Evolutionary conservation across 345 rosid genomes (phyloP), one percentile per base, ranked within the genome.

Genomic region (Eucalyptus camaldulensis): DNA sequence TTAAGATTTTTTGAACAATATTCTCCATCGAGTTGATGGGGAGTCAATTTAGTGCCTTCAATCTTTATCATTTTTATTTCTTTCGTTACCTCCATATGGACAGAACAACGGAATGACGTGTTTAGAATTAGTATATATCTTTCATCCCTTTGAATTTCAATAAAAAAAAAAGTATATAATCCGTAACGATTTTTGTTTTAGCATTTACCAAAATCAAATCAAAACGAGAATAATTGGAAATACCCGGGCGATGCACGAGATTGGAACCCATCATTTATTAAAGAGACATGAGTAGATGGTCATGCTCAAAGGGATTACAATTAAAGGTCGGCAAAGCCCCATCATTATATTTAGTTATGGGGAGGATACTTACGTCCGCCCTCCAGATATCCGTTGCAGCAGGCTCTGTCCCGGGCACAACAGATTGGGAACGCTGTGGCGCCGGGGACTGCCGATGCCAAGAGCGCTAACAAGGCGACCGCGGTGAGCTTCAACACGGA

Each of bases 101-200:
- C 4, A 1, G 2, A 16, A 51, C 22, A 51, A 51, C 2, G 22
- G 9, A 51, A 17, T 8, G 56, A 53, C 4, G 3, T 29, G 0
- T 62, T 62, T 62, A n/a, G 8, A 62, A 62, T n/a, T 29, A 62
- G 1, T 29, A 62, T 29, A 29, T 29, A 29, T 13, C 0, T 62
- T 62, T 13, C 17, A 12, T 33, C 80, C 80, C 5, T 14, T 33
- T 16, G 80, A 67, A 67, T 67, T 67, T 67, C 10, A 9, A 67
- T 9, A 31, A 8, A 6, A 43, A 43, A 43, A 40, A 40, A 31
- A 67, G 19, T 31, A 31, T 4, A 31, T n/a, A 31, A 69, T 31
- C 40, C 24, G 12, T 33, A 22, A 11, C 27, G 2, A 62, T 72
- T 72, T 19, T 72, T 37, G 81, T 72, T 19, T 72, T 4, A 19